Conservation (phyloP, 345 rosid genomes). For the Eucalyptus pumila region DNA sequence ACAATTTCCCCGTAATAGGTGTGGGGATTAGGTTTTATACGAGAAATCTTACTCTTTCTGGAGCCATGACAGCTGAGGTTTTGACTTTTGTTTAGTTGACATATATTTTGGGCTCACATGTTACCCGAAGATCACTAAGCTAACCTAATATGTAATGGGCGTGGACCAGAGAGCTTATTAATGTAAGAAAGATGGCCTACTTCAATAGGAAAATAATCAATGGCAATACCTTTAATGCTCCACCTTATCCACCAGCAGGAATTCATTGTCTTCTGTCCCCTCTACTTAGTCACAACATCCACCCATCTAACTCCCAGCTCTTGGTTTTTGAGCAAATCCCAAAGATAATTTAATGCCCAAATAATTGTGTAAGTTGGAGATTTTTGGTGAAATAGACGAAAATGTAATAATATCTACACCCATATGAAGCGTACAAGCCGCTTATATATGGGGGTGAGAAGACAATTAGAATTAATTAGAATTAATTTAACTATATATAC, state of each 20-base stretch:
- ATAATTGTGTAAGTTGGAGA: neutral
- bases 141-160: neutral
- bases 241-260: neutral
- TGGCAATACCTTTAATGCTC: neutral
- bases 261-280: neutral
- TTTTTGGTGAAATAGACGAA: neutral
- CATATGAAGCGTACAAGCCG: neutral
- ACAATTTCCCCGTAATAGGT: neutral
- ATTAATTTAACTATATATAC: neutral
- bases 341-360: neutral
- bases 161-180: neutral
- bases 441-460: neutral
- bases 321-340: neutral
- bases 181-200: neutral
- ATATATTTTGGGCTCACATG: neutral
- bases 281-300: neutral
- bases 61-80: neutral
- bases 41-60: neutral
- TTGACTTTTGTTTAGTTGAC: neutral
- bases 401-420: neutral
- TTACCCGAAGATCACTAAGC: neutral
- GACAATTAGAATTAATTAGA: neutral
- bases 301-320: neutral
- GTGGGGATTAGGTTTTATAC: neutral
- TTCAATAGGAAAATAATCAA: neutral